phyloP scores from a whole-genome alignment of 2,329 filamentous ascomycete species.

The Colletotrichum gigasporum region DNA sequence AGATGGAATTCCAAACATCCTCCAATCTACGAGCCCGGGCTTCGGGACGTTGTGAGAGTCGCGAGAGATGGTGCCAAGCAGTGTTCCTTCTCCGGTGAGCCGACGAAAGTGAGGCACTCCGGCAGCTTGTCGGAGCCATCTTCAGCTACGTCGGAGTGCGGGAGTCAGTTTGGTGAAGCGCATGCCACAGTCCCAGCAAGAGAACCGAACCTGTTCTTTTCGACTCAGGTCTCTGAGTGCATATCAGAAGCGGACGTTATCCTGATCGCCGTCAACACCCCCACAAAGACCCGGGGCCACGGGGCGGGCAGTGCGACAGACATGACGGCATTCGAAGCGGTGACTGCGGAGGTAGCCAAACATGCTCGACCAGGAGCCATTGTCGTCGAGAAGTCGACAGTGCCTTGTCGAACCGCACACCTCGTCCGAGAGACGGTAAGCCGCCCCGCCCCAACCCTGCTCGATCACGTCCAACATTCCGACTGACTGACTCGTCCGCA shows the following conservation, averaged over 20 bases:
- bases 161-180: slow-evolving; percentile 38
- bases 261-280: slow-evolving; percentile 81
- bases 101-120: slow-evolving; percentile 38
- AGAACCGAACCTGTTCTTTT: slow-evolving; percentile 77
- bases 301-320: slow-evolving; percentile 78
- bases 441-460: too few species aligned
- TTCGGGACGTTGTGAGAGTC: slow-evolving; percentile 72
- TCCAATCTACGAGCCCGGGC: slow-evolving; percentile 80
- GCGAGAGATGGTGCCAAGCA: slow-evolving; percentile 66
- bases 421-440: slow-evolving; percentile 73
- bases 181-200: slow-evolving; percentile 52
- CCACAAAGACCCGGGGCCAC: slow-evolving; percentile 75
- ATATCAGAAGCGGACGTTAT: slow-evolving; percentile 77
- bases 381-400: slow-evolving; percentile 84
- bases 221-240: slow-evolving; percentile 69
- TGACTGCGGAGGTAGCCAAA: slow-evolving; percentile 72
- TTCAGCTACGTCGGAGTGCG: slow-evolving; percentile 44
- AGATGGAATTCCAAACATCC: slow-evolving; percentile 79
- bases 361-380: slow-evolving; percentile 75
- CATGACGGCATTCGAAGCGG: slow-evolving; percentile 76
- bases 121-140: slow-evolving; percentile 36
- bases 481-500: slow-evolving; percentile 35
- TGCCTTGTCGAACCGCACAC: slow-evolving; percentile 78
- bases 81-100: slow-evolving; percentile 49
- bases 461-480: background rate